Evolutionary conservation across 2,329 filamentous ascomycete species (phyloP), one percentile per base, ranked within the genome.

Genomic region (Stachybotrys echinatus): DNA sequence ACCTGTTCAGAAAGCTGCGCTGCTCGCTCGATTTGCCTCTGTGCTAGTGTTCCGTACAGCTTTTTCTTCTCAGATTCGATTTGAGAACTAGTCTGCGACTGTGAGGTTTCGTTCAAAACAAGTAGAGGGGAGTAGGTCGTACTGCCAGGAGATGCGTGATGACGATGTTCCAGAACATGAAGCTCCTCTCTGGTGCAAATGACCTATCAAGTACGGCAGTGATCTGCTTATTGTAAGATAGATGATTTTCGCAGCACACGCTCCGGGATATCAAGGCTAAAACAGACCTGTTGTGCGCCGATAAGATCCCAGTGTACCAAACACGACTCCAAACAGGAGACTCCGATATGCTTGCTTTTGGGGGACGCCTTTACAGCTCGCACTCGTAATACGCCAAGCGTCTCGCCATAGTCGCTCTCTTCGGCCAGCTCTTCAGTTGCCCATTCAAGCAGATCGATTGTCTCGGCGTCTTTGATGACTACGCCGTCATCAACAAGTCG

Each of bases 141-240:
- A 81, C 77, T 48, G 79, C 74, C 49, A 81, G 70, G 34, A 81
- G 58, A 52, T 77, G 74, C 0, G 77, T 81, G 17, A 78, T 68
- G 20, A 72, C 65, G 54, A 82, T 80, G 53, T 77, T 81, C 71
- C 74, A 79, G 53, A 80, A 82, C 61, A 80, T 67, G 50, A 74
- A 76, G 3, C 65, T 65, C 23, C 74, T 67, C 20, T 81, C 76
- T 22, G 68, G 63, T 2, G 75, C 66, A 46, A 77, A 75, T 0
- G 74, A 73, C 58, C 74, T 74, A 52, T 81, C 78, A 23, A 81
- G 57, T 1, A 74, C 71, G 2, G 75, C 75, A 0, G 79, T 75
- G 58, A 83, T 82, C 77, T 82, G 31, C 17, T 61, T 19, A 59
- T 45, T 27, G 5, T n/a, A n/a, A n/a, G n/a, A n/a, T n/a, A n/a